Conservation (phyloP, 345 rosid genomes). For the Bruguiera parviflora region DNA sequence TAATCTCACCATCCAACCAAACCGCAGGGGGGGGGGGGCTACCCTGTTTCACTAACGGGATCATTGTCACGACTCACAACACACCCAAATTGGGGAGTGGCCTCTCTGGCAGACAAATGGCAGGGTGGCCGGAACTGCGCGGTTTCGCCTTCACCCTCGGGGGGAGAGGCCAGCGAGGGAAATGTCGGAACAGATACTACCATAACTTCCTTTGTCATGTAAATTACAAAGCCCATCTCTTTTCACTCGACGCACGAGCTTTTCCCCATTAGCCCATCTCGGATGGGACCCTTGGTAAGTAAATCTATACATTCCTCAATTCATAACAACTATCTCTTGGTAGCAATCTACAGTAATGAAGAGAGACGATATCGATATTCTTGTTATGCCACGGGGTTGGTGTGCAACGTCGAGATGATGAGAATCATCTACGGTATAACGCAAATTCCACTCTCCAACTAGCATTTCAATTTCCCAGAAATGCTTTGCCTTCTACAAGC, state of each 20-base stretch:
- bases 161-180: too few relatives aligned
- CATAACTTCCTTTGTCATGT: slow-evolving; percentile 3
- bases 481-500: not conserved
- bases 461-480: not conserved
- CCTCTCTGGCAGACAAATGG: too few relatives aligned
- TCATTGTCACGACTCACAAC: too few relatives aligned
- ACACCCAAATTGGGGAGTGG: too few relatives aligned
- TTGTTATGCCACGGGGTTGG: not conserved
- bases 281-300: slow-evolving; percentile 17
- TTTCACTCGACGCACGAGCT: slow-evolving; percentile 10
- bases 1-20: too few relatives aligned
- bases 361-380: not conserved
- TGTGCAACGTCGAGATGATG: slow-evolving; percentile 3
- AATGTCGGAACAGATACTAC: slow-evolving; percentile 12
- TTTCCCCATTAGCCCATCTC: slow-evolving; percentile 14
- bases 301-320: slow-evolving; percentile 41
- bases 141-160: too few relatives aligned
- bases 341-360: not conserved
- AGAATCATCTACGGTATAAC: not conserved
- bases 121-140: too few relatives aligned
- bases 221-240: slow-evolving; percentile 18
- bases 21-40: too few relatives aligned
- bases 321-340: not conserved
- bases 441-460: slow-evolving; percentile 6
- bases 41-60: too few relatives aligned